Evolutionary conservation across 2,329 filamentous ascomycete genomes (phyloP).

Genomic region (Epichloe hybrida): DNA sequence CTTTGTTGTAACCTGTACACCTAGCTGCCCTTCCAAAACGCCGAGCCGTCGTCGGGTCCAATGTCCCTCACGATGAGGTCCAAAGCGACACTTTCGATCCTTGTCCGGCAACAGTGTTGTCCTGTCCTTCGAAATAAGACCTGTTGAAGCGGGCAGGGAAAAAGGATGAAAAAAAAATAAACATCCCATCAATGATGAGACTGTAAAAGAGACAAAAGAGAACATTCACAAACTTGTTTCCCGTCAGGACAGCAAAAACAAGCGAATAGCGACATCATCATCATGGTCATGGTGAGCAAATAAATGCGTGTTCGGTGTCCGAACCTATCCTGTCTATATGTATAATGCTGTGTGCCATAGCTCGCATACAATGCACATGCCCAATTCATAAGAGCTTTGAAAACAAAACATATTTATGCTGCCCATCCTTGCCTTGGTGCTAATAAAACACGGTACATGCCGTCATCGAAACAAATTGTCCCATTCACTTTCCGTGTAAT

Average conservation of each 20-base stretch:
- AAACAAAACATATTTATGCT: constrained; percentile 6
- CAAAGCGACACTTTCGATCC: too few relatives aligned
- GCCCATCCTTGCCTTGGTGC: not conserved
- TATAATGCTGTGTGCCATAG: not conserved
- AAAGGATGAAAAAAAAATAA: too few relatives aligned
- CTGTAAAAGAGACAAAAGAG: not conserved
- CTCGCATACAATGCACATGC: not conserved
- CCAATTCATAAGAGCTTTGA: not conserved
- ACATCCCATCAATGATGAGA: not conserved
- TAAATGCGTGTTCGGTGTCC: not conserved
- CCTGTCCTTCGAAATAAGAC: too few relatives aligned
- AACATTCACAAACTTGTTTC: not conserved
- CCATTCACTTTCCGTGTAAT: not conserved
- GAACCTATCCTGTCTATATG: constrained; percentile 3
- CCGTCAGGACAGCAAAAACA: not conserved
- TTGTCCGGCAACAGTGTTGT: too few relatives aligned
- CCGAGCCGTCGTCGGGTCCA: not conserved
- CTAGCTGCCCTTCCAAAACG: not conserved
- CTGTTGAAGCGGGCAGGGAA: too few relatives aligned
- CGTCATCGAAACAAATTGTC: constrained; percentile 2
- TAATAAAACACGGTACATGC: not conserved
- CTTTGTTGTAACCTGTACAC: not conserved
- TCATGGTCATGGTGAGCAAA: not conserved
- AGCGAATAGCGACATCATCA: not conserved
- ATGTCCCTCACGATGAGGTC: too few relatives aligned